Percentiles rank a stretch among this genome's conserved stretches.
These are phyloP conservation scores for Candolleomyces efflorescens DNA, from an alignment of 768 basidiomycete species.

Conservation along the genomic window DNA sequence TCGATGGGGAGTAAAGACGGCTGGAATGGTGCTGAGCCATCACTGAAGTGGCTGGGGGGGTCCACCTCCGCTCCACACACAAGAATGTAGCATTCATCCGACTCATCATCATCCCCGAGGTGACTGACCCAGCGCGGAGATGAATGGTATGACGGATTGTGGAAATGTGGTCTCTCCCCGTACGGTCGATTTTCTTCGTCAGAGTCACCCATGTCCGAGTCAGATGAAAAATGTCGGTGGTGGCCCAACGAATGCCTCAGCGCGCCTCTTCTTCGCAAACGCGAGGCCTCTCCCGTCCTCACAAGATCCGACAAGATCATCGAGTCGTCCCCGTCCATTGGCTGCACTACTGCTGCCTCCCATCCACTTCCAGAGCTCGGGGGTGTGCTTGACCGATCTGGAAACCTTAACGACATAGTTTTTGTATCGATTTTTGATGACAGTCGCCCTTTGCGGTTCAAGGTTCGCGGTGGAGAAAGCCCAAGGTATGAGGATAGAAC, in stretches of 20 bases:
- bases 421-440: no score
- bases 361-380: no score
- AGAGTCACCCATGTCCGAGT: constrained; percentile 11
- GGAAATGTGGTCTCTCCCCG: constrained; percentile 4
- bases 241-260: constrained; percentile 37
- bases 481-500: no score
- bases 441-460: no score
- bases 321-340: constrained; percentile 53
- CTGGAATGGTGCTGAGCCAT: constrained; percentile 20
- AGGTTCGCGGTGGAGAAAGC: no score
- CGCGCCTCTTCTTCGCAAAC: constrained; percentile 69
- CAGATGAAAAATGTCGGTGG: constrained; percentile 4
- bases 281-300: constrained; percentile 69
- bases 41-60: constrained; percentile 8
- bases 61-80: constrained; percentile 23
- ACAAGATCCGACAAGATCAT: constrained; percentile 73
- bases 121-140: constrained; percentile 15
- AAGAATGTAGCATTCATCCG: constrained; percentile 23
- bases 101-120: constrained; percentile 8
- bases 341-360: neutral
- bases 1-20: constrained; percentile 35
- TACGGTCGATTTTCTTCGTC: constrained; percentile 12
- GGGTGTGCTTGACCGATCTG: no score
- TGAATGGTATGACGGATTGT: constrained; percentile 4
- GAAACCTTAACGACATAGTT: no score